Base-by-base conservation (phyloP, 2,329 filamentous ascomycete species). In the Verticillium albo-atrum region DNA sequence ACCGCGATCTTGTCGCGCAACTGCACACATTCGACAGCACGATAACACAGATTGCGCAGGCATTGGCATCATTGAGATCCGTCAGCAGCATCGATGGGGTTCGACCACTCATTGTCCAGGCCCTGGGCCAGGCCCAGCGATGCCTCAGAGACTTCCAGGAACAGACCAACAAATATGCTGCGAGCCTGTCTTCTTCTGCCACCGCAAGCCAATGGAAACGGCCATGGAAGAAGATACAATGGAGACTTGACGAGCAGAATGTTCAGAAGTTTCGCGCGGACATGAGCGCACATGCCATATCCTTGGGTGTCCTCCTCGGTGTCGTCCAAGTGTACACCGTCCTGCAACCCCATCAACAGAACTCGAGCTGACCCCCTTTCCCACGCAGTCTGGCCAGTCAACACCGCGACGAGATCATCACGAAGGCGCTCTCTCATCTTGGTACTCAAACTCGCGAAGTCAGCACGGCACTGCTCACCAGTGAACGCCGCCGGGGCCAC, bases 1-100 rank as follows among this genome's bases (percentile, higher is more conserved):
- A 71, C 55, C 68, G 65, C 26, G 65, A 66, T 20, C 26, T 71
- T 0, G 60, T 65, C 1, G 59, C 62, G 2, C 68, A 73, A 32
- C 64, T 75, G 1, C 66, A 63, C 56, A 32, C 57, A 7, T 42
- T 70, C 5, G 63, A 68, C 14, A 37, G 15, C 1, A 30, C 30
- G 1, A 25, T 59, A 10, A 6, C 37, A 12, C 30, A 53, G 7
- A 54, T 53, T 4, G 17, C 12, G 10, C 10, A 55, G 35, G 14
- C 42, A 15, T 51, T 51, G 0, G 7, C 26, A 3, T 10, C 23
- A 5, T 3, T 20, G 1, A 15, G 7, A 14, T 10, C 9, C 10
- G 3, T 32, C 20, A 10, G 23, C 14, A 30, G 15, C 7, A 9
- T 55, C 2, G 4, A 25, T 6, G 57, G 55, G 10, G 12, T 59